Evolutionary conservation across 2,329 filamentous ascomycete genomes (phyloP), one percentile per base, ranked within the genome.

Genomic region (Cadophora luteo-olivacea): DNA sequence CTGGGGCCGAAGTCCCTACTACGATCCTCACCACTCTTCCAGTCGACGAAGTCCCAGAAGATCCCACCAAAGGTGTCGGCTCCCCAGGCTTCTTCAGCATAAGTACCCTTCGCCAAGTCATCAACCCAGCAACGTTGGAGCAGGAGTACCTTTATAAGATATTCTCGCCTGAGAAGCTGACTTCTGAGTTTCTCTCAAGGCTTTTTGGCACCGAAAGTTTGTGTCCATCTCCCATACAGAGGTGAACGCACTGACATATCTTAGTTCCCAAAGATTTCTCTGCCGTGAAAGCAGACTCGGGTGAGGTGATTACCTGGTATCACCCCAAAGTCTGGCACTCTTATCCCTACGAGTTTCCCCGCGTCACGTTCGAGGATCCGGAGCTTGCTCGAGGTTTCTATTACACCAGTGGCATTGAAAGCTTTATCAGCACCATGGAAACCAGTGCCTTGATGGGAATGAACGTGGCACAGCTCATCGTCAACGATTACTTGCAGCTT

Each of bases 371-470:
- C 78, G 93, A 97, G 73, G 91, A 96, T 69, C 87, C 91, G 3
- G 82, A 90, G 70, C 78, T 97, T 3, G 89, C 87, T 5, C 80
- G 85, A 7, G 87, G 88, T 0, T 75, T 95, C 16, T 96, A 89
- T 79, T 91, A 91, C 77, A 91, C 89, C 0, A 89, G 87, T 12
- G 89, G 88, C 2, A 97, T 98, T 54, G 95, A 98, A 81, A 91
- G 91, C 73, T 97, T 99, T 78, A 97, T 98, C 73, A 96, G 92
- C 11, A 97, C 94, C 0, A 98, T 99, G 96, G 96, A 99, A 83
- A 97, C 96, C 7, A 97, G 90, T 78, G 92, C 93, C 0, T 80
- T 98, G 73, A 96, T 96, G 89, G 96, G 96, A 0, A 93, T 87
- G 86, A 96, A 96, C 77, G 89, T 96, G 24, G 93, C 92, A 9